A percentile compares a stretch with the other conserved stretches of the same genome.
phyloP scores from a whole-genome alignment of 352 stramenopile genomes.

The Phytophthora multivora region DNA sequence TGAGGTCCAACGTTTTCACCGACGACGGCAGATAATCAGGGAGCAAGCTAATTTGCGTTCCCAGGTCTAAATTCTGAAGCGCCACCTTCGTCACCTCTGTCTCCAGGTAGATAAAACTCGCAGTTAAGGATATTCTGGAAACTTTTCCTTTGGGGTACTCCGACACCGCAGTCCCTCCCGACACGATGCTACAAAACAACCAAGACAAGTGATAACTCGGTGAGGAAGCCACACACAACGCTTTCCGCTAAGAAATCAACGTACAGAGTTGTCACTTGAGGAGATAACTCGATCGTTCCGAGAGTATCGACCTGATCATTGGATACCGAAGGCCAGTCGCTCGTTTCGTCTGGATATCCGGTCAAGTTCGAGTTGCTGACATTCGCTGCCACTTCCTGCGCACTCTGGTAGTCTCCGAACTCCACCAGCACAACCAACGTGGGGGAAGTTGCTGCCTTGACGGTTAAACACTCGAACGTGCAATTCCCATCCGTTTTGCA shows the following conservation, averaged over 20 bases:
- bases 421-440: conserved; percentile 19
- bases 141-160: conserved; percentile 11
- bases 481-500: conserved; percentile 22
- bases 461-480: conserved; percentile 21
- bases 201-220: not conserved
- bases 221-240: not conserved
- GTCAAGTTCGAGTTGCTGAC: not conserved
- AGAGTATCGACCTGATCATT: conserved; percentile 9
- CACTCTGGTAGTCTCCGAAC: conserved; percentile 21
- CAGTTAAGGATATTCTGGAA: conserved; percentile 10
- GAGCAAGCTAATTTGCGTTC: conserved; percentile 2
- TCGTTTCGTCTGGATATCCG: conserved; percentile 5
- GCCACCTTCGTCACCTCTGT: conserved; percentile 8
- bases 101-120: conserved; percentile 3
- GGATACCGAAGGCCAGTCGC: conserved; percentile 3
- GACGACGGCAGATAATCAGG: conserved; percentile 10
- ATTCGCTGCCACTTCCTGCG: conserved; percentile 1
- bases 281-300: conserved; percentile 7
- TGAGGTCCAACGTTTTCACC: conserved; percentile 5
- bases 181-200: conserved; percentile 4
- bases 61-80: conserved; percentile 8
- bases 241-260: not conserved
- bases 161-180: conserved; percentile 2
- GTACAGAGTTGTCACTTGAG: conserved; percentile 10
- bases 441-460: conserved; percentile 10